phyloP scores from a whole-genome alignment of 2,329 filamentous ascomycete species.

The Aspergillus luchuensis region DNA sequence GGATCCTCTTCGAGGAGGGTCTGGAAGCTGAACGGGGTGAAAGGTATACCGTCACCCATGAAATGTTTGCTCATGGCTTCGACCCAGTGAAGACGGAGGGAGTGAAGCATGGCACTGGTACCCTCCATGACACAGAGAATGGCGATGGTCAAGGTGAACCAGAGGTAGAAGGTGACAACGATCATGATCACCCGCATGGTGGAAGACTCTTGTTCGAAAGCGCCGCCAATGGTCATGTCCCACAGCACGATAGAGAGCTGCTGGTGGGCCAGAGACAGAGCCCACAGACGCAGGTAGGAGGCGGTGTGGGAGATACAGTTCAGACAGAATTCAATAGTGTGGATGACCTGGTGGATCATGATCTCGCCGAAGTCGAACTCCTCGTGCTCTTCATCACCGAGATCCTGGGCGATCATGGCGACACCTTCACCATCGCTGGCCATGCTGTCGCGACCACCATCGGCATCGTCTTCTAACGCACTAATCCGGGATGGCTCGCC shows the following conservation, averaged over 20 bases:
- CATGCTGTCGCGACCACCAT: slow-evolving; percentile 65
- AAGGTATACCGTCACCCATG: slow-evolving; percentile 83
- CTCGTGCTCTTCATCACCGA: slow-evolving; percentile 78
- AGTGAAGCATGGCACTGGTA: slow-evolving; percentile 93
- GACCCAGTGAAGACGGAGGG: slow-evolving; percentile 89
- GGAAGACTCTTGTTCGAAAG: slow-evolving; percentile 66
- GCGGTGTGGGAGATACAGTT: slow-evolving; percentile 99
- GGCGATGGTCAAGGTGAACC: slow-evolving; percentile 80
- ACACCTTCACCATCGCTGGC: slow-evolving; percentile 78
- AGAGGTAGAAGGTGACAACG: slow-evolving; percentile 79
- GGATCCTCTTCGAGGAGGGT: slow-evolving; percentile 78
- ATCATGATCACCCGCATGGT: slow-evolving; percentile 74
- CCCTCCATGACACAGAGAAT: slow-evolving; percentile 94
- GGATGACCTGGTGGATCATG: slow-evolving; percentile 99
- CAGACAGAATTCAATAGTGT: slow-evolving; percentile 98
- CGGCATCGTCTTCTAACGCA: slow-evolving; percentile 89
- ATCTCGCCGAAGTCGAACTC: slow-evolving; percentile 97
- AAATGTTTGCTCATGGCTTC: slow-evolving; percentile 98
- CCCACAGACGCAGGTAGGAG: slow-evolving; percentile 98
- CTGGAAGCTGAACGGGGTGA: slow-evolving; percentile 87
- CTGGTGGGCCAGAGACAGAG: slow-evolving; percentile 93
- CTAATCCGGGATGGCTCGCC: slow-evolving; percentile 86
- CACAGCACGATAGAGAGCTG: slow-evolving; percentile 95
- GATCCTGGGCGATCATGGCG: slow-evolving; percentile 85
- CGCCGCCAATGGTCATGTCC: slow-evolving; percentile 87